A percentile compares a stretch with the other conserved stretches of the same genome.
phyloP scores from a whole-genome alignment of 176 grass and related monocot genomes.

The Bothriochloa decipiens region DNA sequence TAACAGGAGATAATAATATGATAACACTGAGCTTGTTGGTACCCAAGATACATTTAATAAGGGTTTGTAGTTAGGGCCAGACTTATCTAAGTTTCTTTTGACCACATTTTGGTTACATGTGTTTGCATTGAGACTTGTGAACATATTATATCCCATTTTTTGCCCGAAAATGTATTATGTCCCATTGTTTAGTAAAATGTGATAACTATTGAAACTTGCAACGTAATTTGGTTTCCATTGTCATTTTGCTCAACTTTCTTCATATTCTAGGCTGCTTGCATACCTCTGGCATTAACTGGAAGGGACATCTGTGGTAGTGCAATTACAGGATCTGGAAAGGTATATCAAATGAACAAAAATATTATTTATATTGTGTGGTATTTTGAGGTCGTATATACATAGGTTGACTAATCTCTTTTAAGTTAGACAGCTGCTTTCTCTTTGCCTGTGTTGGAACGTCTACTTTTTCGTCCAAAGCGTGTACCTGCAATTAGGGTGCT shows the following conservation, averaged over 20 bases:
- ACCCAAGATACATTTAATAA: neutral
- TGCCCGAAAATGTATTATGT: neutral
- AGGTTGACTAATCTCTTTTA: constrained; percentile 42
- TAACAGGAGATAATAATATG: neutral
- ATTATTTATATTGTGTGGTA: constrained; percentile 15
- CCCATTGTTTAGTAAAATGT: neutral
- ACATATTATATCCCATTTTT: too few species aligned
- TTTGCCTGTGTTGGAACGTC: constrained; percentile 84
- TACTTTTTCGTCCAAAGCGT: constrained; percentile 91
- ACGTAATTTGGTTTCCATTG: neutral
- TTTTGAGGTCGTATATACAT: constrained; percentile 32
- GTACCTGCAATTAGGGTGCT: constrained; percentile 92
- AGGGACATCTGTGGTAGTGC: constrained; percentile 97
- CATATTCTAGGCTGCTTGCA: constrained; percentile 79
- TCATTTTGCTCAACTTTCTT: constrained; percentile 33
- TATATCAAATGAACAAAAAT: constrained; percentile 42
- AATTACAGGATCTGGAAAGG: constrained; percentile 97
- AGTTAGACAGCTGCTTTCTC: constrained; percentile 92
- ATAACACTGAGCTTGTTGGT: neutral
- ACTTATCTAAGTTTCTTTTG: constrained; percentile 16
- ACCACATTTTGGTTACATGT: neutral
- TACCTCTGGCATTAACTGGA: constrained; percentile 93
- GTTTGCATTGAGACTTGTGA: neutral
- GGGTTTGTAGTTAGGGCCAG: neutral
- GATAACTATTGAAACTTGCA: neutral